Evolutionary conservation across 169 alveolate genomes (phyloP).

Genomic region (Cryptosporidium xiaoi): DNA sequence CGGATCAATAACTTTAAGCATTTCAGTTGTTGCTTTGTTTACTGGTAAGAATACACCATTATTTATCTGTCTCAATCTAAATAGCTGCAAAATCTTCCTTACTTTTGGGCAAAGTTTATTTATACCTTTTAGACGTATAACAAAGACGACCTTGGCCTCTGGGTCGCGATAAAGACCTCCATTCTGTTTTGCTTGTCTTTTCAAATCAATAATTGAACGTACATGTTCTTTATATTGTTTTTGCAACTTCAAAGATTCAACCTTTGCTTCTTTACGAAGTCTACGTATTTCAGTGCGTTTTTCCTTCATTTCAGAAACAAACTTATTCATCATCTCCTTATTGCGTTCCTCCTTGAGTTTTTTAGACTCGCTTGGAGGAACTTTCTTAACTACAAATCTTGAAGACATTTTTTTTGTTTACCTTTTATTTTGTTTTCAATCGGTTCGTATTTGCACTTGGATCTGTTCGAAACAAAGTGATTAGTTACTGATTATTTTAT

Average conservation of each 20-base stretch:
- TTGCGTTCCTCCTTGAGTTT: constrained; percentile 48
- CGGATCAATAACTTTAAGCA: constrained; percentile 96
- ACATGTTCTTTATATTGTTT: constrained; percentile 67
- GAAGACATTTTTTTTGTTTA: neutral
- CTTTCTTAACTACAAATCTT: constrained; percentile 7
- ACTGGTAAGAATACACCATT: constrained; percentile 96
- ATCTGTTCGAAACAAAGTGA: too few species aligned
- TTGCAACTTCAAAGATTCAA: constrained; percentile 50
- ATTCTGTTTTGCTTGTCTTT: constrained; percentile 82
- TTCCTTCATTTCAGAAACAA: constrained; percentile 12
- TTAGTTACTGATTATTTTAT: too few species aligned
- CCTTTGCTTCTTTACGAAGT: constrained; percentile 60
- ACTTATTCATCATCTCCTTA: neutral
- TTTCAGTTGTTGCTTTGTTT: constrained; percentile 97
- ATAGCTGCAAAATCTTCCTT: constrained; percentile 92
- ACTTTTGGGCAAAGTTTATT: constrained; percentile 97
- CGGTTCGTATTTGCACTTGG: too few species aligned
- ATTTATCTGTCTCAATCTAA: constrained; percentile 98
- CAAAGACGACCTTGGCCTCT: constrained; percentile 95
- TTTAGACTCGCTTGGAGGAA: constrained; percentile 74
- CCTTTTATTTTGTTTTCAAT: too few species aligned
- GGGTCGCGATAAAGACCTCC: constrained; percentile 88
- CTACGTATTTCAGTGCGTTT: neutral
- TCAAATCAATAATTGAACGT: constrained; percentile 34
- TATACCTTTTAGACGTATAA: constrained; percentile 95